Base-by-base conservation (phyloP, 495 filamentous ascomycete genomes). In the Aspergillus mulundensis region DNA sequence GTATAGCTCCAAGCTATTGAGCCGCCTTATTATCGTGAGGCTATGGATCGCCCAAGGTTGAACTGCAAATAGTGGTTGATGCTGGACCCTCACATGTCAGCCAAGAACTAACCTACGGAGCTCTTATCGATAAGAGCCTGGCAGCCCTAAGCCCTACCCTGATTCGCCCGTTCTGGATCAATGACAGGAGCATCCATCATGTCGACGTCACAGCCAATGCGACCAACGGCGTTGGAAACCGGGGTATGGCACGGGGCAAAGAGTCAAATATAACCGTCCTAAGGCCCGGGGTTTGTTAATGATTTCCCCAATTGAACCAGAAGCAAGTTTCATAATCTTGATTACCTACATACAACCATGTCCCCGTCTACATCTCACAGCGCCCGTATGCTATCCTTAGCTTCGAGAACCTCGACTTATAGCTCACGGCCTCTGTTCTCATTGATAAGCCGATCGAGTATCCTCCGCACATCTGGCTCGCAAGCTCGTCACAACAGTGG, bases 111-210 rank as follows among this genome's bases (percentile, higher is more conserved):
- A 28, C 24, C 36, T 23, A 20, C 36, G 18, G 8, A 7, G 12
- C 49, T 30, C 53, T 65, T 68, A 68, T 66, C 65, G 66, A 65
- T 63, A 63, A 65, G 61, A 24, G 15, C 8, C 8, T 5, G 43
- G 46, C 61, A 54, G 60, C 61, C 61, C 58, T 61, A 64, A 61
- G 56, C 61, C 61, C 61, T 64, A 56, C 1, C 7, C 21, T 21
- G 23, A 11, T 36, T 30, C 14, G 8, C 52, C 19, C 24, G 38
- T 50, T 50, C 21, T 39, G 20, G 48, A 11, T 25, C 7, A 21
- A n/a, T 38, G 30, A 39, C 30, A 50, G 18, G 46, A 28, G 25
- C 25, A 3, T 28, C 25, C n/a, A 25, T 55, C 28, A 70, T 74
- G 72, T 56, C 66, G 50, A 58, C 66, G 73, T 71, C 40, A 51